Conservation (phyloP, 805 yeast species). For the Pichia nakasei region DNA sequence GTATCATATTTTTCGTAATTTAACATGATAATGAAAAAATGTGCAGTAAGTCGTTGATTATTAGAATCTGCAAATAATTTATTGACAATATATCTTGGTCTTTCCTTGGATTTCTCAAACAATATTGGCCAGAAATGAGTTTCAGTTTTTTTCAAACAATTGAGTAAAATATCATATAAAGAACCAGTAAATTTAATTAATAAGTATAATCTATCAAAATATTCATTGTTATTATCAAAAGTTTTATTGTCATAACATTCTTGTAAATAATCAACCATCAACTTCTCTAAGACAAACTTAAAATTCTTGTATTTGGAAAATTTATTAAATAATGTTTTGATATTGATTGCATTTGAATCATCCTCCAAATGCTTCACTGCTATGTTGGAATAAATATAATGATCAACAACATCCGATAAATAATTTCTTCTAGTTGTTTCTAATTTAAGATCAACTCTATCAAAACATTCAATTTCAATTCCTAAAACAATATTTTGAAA, state of each 20-base stretch:
- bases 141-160: constrained; percentile 47
- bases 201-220: constrained; percentile 24
- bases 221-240: constrained; percentile 18
- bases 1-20: constrained; percentile 33
- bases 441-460: constrained; percentile 18
- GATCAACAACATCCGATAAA: constrained; percentile 38
- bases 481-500: constrained; percentile 42
- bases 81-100: constrained; percentile 38
- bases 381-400: constrained; percentile 31
- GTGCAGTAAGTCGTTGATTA: constrained; percentile 41
- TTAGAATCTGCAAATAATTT: constrained; percentile 28
- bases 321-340: constrained; percentile 25
- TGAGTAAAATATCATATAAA: constrained; percentile 34
- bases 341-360: constrained; percentile 19
- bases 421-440: constrained; percentile 34
- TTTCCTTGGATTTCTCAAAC: constrained; percentile 31
- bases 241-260: constrained; percentile 24
- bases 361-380: constrained; percentile 10
- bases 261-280: constrained; percentile 33
- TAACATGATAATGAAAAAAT: constrained; percentile 42
- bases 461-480: constrained; percentile 34
- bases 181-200: constrained; percentile 26
- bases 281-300: constrained; percentile 40
- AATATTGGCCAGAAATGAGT: constrained; percentile 42
- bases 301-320: constrained; percentile 36